Evolutionary conservation across 2,329 filamentous ascomycete species (phyloP).

Genomic region (Rhexocercosporidium sp.): DNA sequence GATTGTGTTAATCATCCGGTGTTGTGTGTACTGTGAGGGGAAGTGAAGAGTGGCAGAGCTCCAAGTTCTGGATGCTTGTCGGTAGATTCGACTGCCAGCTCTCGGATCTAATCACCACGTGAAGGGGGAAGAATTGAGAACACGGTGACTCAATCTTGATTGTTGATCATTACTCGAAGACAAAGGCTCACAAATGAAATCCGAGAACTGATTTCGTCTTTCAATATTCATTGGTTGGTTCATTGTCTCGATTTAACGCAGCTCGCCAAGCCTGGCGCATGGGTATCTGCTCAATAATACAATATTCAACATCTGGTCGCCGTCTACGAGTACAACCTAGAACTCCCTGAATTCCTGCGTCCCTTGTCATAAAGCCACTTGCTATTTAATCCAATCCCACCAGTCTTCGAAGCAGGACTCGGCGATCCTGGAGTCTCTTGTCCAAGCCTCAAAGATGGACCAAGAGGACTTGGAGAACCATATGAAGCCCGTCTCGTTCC

Average conservation of each 20-base stretch:
- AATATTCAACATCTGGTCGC: constrained; percentile 15
- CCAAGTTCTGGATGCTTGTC: constrained; percentile 7
- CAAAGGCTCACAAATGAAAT: not conserved
- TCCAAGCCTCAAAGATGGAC: constrained; percentile 49
- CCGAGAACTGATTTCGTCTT: not conserved
- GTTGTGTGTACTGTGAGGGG: constrained; percentile 15
- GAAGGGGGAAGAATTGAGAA: constrained; percentile 6
- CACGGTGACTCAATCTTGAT: not conserved
- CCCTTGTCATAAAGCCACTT: constrained; percentile 95
- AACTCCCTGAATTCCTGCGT: constrained; percentile 46
- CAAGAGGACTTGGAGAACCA: constrained; percentile 60
- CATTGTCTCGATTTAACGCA: constrained; percentile 12
- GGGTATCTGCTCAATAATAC: constrained; percentile 39
- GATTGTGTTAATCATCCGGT: constrained; percentile 35
- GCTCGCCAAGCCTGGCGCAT: constrained; percentile 17
- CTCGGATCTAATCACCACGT: constrained; percentile 27
- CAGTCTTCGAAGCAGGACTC: constrained; percentile 71
- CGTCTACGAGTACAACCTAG: constrained; percentile 37
- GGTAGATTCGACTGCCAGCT: constrained; percentile 4
- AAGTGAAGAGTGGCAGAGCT: constrained; percentile 1
- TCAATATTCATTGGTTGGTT: constrained; percentile 13
- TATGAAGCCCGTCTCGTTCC: constrained; percentile 66
- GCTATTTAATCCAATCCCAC: constrained; percentile 81
- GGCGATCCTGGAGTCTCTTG: constrained; percentile 68
- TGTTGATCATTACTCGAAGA: not conserved